Evolutionary conservation across 2,329 filamentous ascomycete genomes (phyloP).

Genomic region (Cryphonectria radicalis): DNA sequence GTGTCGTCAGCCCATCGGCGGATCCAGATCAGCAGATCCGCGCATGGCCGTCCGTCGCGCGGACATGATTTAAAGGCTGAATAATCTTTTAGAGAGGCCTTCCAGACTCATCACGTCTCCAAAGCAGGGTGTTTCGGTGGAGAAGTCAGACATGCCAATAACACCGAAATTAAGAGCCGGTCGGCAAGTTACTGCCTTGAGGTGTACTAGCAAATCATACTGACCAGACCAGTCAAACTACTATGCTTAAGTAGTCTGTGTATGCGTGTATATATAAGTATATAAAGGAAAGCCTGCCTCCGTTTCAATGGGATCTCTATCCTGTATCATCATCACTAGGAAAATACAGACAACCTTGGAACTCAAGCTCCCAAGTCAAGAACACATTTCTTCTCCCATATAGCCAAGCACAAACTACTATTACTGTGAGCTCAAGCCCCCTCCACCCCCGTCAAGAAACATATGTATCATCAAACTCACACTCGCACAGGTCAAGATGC

Average conservation of each 20-base stretch:
- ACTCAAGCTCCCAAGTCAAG: background rate
- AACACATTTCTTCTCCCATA: background rate
- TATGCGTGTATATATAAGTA: background rate
- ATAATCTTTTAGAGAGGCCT: background rate
- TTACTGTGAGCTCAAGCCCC: background rate
- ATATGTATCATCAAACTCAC: background rate
- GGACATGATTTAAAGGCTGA: background rate
- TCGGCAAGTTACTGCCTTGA: background rate
- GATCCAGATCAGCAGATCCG: background rate
- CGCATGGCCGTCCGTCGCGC: background rate
- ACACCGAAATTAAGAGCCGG: background rate
- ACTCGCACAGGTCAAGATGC: conserved; percentile 16
- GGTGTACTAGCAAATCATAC: background rate
- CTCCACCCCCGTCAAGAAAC: background rate
- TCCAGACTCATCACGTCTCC: background rate
- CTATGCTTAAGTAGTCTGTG: background rate
- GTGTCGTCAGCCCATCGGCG: conserved; percentile 1
- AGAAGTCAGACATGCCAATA: background rate
- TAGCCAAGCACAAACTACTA: too few species aligned
- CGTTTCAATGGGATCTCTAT: background rate
- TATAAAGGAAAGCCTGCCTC: background rate
- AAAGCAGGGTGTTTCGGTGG: background rate
- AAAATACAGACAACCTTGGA: background rate
- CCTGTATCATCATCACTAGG: background rate
- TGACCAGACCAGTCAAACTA: background rate